Evolutionary conservation across 768 basidiomycete species (phyloP).

Genomic region (Terana coerulea): DNA sequence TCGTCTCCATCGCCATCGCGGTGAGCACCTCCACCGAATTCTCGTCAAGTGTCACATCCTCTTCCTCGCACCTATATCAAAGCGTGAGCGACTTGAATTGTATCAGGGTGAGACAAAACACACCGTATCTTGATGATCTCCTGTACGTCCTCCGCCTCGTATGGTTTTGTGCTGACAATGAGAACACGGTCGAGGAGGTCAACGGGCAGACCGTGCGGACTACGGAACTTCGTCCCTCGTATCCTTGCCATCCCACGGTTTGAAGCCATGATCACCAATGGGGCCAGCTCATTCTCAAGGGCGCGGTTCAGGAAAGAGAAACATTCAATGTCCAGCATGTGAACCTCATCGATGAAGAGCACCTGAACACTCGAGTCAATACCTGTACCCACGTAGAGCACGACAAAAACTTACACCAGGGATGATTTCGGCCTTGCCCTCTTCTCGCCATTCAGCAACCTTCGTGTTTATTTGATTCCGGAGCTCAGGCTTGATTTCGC

Average conservation of each 20-base stretch:
- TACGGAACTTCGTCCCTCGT: conserved; percentile 90
- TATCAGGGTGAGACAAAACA: conserved; percentile 19
- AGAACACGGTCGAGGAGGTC: conserved; percentile 94
- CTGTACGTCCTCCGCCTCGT: conserved; percentile 76
- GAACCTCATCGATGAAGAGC: conserved; percentile 98
- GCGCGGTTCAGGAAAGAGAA: conserved; percentile 98
- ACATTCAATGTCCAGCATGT: conserved; percentile 99
- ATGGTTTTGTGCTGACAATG: conserved; percentile 92
- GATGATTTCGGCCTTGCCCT: conserved; percentile 96
- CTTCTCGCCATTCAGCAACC: conserved; percentile 96
- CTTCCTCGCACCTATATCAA: conserved; percentile 75
- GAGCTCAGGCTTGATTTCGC: conserved; percentile 97
- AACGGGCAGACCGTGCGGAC: conserved; percentile 92
- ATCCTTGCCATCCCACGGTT: conserved; percentile 95
- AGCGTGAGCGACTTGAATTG: neutral
- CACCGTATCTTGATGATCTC: conserved; percentile 93
- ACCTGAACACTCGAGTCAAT: conserved; percentile 48
- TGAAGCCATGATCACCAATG: conserved; percentile 97
- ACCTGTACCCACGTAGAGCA: too few species aligned
- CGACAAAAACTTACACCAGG: conserved; percentile 67
- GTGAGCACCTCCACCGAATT: conserved; percentile 80
- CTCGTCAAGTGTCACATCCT: conserved; percentile 80
- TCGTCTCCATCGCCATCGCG: conserved; percentile 85
- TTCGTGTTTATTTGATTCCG: conserved; percentile 96
- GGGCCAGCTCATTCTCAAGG: conserved; percentile 88